Percentiles rank a stretch among this genome's conserved stretches.
These are phyloP conservation scores for Phaffia australis DNA, from an alignment of 768 basidiomycete species.

Conservation along the genomic window DNA sequence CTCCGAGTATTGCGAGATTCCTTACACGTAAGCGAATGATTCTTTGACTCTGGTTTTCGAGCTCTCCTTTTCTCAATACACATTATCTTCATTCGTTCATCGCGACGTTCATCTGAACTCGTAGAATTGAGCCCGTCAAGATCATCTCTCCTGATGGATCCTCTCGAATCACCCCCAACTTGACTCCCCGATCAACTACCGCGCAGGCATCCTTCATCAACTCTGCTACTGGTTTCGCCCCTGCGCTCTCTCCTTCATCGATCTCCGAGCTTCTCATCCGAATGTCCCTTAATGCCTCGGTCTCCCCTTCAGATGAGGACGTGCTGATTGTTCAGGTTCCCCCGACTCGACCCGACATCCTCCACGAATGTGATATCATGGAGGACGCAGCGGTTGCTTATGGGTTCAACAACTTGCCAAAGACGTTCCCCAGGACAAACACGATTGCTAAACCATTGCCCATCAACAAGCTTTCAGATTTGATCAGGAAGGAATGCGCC, in stretches of 20 bases:
- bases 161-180: conserved; percentile 64
- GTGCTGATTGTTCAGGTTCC: conserved; percentile 68
- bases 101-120: not conserved
- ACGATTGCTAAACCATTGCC: conserved; percentile 87
- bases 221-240: conserved; percentile 71
- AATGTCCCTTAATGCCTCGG: conserved; percentile 62
- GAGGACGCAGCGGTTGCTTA: conserved; percentile 97
- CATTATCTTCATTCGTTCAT: not conserved
- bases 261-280: conserved; percentile 62
- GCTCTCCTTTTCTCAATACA: too few species aligned
- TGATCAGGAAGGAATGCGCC: conserved; percentile 81
- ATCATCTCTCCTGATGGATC: conserved; percentile 69
- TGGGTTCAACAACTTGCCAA: conserved; percentile 91
- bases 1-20: conserved; percentile 83
- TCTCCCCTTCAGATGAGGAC: conserved; percentile 52
- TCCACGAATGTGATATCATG: conserved; percentile 97
- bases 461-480: conserved; percentile 78
- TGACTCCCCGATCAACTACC: conserved; percentile 57
- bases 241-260: conserved; percentile 50
- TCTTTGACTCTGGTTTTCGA: not conserved
- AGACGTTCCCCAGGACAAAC: conserved; percentile 82
- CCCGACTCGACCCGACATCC: conserved; percentile 91
- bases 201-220: conserved; percentile 88
- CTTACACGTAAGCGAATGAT: conserved; percentile 74
- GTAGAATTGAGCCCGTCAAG: conserved; percentile 85